phyloP scores from a whole-genome alignment of 2,329 filamentous ascomycete species.

The Stachybotrys chartarum region DNA sequence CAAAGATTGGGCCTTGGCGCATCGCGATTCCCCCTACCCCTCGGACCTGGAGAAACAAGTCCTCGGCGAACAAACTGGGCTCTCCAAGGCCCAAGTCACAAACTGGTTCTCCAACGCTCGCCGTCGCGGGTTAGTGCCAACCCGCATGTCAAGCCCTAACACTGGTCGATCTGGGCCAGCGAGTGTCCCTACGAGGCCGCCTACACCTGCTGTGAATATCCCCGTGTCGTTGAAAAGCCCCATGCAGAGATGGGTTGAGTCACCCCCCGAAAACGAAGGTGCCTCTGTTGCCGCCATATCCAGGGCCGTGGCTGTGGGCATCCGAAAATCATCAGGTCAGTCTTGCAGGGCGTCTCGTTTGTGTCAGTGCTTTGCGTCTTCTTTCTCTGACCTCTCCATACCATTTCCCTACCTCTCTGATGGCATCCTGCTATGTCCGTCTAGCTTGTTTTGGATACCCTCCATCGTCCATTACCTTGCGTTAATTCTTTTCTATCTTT shows the following conservation, averaged over 20 bases:
- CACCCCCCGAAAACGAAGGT: conserved; percentile 24
- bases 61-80: conserved; percentile 65
- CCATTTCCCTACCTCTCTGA: no score
- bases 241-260: conserved; percentile 23
- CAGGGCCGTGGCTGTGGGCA: conserved; percentile 14
- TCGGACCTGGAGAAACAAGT: conserved; percentile 73
- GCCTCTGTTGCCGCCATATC: conserved; percentile 22
- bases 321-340: conserved; percentile 4
- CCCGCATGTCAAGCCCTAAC: conserved; percentile 7
- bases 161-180: conserved; percentile 28
- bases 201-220: conserved; percentile 25
- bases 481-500: no score
- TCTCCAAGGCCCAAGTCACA: conserved; percentile 71
- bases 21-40: conserved; percentile 74
- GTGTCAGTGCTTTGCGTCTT: no score
- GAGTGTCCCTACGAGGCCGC: conserved; percentile 43
- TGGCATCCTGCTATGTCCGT: no score
- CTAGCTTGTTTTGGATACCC: no score
- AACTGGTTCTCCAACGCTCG: conserved; percentile 88
- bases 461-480: background rate
- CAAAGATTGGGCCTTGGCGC: conserved; percentile 71
- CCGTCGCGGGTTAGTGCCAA: conserved; percentile 61
- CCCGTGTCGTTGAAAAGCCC: conserved; percentile 13
- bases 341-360: background rate
- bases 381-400: no score